Evolutionary conservation across 768 basidiomycete genomes (phyloP).

Genomic region (Boletellus emodensis): DNA sequence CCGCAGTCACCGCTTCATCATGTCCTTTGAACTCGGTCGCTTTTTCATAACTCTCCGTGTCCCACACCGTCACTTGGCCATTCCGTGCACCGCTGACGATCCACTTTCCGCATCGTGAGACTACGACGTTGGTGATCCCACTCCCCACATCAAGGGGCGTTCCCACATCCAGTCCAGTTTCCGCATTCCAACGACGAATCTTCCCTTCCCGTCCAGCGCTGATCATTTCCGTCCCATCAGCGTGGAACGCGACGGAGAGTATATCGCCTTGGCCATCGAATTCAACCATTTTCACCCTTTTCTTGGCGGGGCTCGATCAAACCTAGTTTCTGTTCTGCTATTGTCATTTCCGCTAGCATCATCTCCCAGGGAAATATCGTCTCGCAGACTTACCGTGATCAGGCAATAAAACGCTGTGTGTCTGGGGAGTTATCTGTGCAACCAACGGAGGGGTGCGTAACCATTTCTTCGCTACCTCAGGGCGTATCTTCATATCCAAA

Average conservation of each 20-base stretch:
- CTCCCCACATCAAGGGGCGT: neutral
- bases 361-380: too few relatives aligned
- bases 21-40: neutral
- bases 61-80: neutral
- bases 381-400: too few relatives aligned
- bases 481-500: too few relatives aligned
- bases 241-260: neutral
- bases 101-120: neutral
- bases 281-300: too few relatives aligned
- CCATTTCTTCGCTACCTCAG: too few relatives aligned
- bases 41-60: neutral
- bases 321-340: too few relatives aligned
- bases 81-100: neutral
- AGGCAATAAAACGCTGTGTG: too few relatives aligned
- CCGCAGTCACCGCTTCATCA: neutral
- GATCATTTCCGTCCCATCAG: neutral
- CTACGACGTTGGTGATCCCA: neutral
- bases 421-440: too few relatives aligned
- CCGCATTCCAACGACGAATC: constrained; percentile 1
- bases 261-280: too few relatives aligned
- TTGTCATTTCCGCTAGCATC: too few relatives aligned
- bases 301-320: too few relatives aligned
- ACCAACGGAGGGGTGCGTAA: too few relatives aligned
- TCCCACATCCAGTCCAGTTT: neutral
- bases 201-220: neutral